Evolutionary conservation across 805 yeast species (phyloP).

Genomic region (Cyberlindnera maclurae): DNA sequence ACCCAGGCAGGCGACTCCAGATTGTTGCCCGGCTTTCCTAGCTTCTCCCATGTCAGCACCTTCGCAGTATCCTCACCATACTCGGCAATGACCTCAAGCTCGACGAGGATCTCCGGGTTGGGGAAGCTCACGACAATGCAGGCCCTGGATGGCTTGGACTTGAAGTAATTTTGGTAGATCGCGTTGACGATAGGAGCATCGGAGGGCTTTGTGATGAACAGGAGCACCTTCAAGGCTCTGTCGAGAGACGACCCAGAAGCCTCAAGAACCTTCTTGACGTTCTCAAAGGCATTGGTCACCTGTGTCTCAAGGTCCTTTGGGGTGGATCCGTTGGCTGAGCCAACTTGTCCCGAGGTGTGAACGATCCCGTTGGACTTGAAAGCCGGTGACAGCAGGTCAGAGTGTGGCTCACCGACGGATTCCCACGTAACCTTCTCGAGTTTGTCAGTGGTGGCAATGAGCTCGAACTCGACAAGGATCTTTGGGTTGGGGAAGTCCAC

Average conservation of each 20-base stretch:
- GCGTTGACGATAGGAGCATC: constrained; percentile 39
- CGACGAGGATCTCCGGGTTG: constrained; percentile 41
- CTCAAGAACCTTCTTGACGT: constrained; percentile 34
- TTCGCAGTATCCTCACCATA: neutral
- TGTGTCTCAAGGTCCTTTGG: constrained; percentile 41
- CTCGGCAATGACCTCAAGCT: constrained; percentile 42
- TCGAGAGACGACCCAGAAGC: constrained; percentile 40
- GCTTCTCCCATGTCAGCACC: constrained; percentile 26
- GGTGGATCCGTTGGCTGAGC: constrained; percentile 34
- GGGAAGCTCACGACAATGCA: constrained; percentile 47
- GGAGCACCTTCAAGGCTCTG: constrained; percentile 40
- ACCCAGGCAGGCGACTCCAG: constrained; percentile 36
- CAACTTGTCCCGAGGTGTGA: constrained; percentile 43
- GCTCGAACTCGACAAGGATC: constrained; percentile 46
- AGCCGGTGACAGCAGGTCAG: constrained; percentile 34
- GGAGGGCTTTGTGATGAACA: constrained; percentile 38
- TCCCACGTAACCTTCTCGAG: constrained; percentile 29
- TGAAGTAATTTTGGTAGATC: constrained; percentile 39
- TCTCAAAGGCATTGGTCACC: constrained; percentile 37
- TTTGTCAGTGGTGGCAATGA: constrained; percentile 28
- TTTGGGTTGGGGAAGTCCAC: constrained; percentile 45
- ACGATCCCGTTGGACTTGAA: constrained; percentile 34
- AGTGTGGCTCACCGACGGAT: constrained; percentile 25
- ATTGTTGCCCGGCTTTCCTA: constrained; percentile 24
- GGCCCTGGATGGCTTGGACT: constrained; percentile 45